Base-by-base conservation (phyloP, 2,329 filamentous ascomycete species). In the Endocalyx cinctus region DNA sequence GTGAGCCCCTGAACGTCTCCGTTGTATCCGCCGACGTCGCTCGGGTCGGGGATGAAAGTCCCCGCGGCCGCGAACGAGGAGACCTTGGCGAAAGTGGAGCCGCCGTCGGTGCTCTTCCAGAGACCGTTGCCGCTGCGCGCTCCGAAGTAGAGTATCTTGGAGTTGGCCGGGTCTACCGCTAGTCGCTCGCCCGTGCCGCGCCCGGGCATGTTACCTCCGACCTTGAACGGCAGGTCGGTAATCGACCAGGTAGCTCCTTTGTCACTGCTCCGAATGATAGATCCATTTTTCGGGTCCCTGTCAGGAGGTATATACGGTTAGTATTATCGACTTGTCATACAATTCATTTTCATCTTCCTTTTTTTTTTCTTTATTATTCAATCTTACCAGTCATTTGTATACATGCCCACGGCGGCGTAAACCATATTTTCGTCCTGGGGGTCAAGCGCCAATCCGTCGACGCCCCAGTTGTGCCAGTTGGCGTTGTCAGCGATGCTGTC, bases 131-230 rank as follows among this genome's bases (percentile, higher is more conserved):
- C 74, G 38, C 70, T 77, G 27, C 74, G 64, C 2, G 74, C 72
- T 3, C 74, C 75, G 35, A 77, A 76, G 49, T 73, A 78, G 16
- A 79, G 47, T 37, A 77, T 70, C 17, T 71, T 64, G 23, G 72
- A 68, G 45, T 74, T 72, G 28, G 70, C 65, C 2, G 74, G 74
- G 46, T 79, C 74, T 7, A 79, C 65, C 3, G 72, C 73, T 5
- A 79, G 65, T 11, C 74, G 64, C 49, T 78, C 75, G 12, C 75
- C 75, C 53, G 69, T 70, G 6, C 75, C 75, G 17, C 75, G 67
- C 2, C 75, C 75, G 6, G 74, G 74, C 72, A 77, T 78, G 48
- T 79, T 79, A 1, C 74, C 74, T 6, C 74, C 74, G 28, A 77
- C 70, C 49, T 79, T 79, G 60, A 79, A 79, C 3, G 70, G 62